phyloP scores from a whole-genome alignment of 306 rosid genomes.

The Adenanthera pavonina region DNA sequence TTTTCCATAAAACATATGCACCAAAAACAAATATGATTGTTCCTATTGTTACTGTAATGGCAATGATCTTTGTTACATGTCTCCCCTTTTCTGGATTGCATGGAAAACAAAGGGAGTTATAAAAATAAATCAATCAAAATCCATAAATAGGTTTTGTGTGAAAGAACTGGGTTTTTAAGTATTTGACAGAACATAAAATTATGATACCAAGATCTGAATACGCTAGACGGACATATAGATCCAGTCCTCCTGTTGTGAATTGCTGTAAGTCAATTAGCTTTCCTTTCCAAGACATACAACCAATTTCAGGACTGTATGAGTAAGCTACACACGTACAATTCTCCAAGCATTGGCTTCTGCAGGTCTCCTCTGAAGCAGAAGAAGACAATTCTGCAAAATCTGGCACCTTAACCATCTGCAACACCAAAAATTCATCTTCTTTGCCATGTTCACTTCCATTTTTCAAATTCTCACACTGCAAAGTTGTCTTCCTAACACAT shows the following conservation, averaged over 20 bases:
- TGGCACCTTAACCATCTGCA: slow-evolving; percentile 51
- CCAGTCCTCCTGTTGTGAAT: slow-evolving; percentile 11
- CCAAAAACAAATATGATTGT: neutral
- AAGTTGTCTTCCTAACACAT: slow-evolving; percentile 24
- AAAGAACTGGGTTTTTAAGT: neutral
- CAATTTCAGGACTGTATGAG: slow-evolving; percentile 8
- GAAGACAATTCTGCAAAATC: slow-evolving; percentile 13
- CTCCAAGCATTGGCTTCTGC: slow-evolving; percentile 40
- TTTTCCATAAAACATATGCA: slow-evolving; percentile 38
- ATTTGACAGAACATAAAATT: neutral
- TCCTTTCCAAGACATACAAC: slow-evolving; percentile 41
- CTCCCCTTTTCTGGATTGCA: neutral
- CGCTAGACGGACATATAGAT: slow-evolving; percentile 39
- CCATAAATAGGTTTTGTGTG: neutral
- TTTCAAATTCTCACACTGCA: slow-evolving; percentile 44
- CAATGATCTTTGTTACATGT: neutral
- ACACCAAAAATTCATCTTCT: slow-evolving; percentile 46
- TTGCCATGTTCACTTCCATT: neutral
- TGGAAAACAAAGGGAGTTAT: neutral
- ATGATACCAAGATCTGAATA: slow-evolving; percentile 33
- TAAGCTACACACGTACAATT: slow-evolving; percentile 42
- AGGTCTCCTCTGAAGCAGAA: neutral
- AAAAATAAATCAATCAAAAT: neutral
- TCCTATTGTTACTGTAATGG: slow-evolving; percentile 7
- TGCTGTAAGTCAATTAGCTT: slow-evolving; percentile 33